Conservation (phyloP, 345 rosid genomes). For the Geranium brycei region DNA sequence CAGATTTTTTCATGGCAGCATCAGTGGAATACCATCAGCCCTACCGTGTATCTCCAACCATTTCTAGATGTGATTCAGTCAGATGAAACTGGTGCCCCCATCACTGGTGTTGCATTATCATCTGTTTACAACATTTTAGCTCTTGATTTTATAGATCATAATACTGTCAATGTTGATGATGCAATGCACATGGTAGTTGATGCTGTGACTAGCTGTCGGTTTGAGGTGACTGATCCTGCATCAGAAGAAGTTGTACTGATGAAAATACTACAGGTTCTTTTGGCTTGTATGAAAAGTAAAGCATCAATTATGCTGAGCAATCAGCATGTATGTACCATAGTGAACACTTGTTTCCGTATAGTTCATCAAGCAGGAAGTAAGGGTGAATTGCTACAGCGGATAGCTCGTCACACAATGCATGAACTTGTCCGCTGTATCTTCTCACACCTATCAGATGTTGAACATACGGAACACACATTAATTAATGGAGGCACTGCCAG, state of each 20-base stretch:
- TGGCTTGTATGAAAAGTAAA: conserved; percentile 85
- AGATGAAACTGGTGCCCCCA: conserved; percentile 90
- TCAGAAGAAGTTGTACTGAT: conserved; percentile 94
- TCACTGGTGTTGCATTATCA: conserved; percentile 83
- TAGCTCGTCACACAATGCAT: conserved; percentile 91
- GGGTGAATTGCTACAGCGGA: conserved; percentile 61
- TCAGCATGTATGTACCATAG: conserved; percentile 92
- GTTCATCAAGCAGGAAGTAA: conserved; percentile 90
- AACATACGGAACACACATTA: conserved; percentile 56
- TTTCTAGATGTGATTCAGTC: conserved; percentile 84
- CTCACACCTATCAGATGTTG: conserved; percentile 76
- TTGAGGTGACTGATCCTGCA: conserved; percentile 96
- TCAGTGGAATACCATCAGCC: conserved; percentile 77
- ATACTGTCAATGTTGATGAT: conserved; percentile 69
- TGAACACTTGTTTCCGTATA: conserved; percentile 93
- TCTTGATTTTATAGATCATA: conserved; percentile 65
- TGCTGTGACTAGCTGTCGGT: conserved; percentile 92
- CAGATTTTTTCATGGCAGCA: conserved; percentile 81
- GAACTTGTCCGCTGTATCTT: conserved; percentile 87
- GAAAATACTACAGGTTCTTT: conserved; percentile 97
- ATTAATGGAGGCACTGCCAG: conserved; percentile 55
- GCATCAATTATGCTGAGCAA: conserved; percentile 85
- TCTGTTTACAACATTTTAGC: conserved; percentile 78
- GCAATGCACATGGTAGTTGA: conserved; percentile 92
- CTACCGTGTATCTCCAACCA: conserved; percentile 74